These are phyloP conservation scores for Peronosclerospora sorghi DNA, from an alignment of 352 stramenopile genomes.

Conservation along the genomic window DNA sequence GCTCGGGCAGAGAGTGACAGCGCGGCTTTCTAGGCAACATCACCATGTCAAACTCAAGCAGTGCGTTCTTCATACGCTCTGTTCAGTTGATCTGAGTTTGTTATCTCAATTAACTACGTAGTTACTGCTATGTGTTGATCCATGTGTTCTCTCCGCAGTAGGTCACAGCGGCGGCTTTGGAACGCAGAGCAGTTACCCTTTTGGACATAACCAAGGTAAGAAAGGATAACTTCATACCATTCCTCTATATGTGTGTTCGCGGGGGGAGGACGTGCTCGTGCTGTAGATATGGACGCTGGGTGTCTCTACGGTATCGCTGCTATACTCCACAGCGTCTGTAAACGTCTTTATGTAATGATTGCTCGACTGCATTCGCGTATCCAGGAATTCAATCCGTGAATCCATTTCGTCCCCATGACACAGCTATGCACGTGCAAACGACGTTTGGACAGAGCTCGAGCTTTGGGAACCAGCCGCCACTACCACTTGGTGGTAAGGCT, in stretches of 20 bases:
- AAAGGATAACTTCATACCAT: conserved; percentile 1
- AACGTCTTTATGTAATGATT: conserved; percentile 21
- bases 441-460: conserved; percentile 29
- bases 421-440: conserved; percentile 6
- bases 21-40: neutral
- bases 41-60: conserved; percentile 28
- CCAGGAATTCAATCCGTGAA: conserved; percentile 19
- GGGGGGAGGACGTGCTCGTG: conserved; percentile 1
- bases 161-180: conserved; percentile 14
- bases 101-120: neutral
- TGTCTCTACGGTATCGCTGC: neutral
- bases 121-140: conserved; percentile 3
- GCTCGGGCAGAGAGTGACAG: neutral
- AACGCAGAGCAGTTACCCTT: conserved; percentile 20
- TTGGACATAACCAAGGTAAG: conserved; percentile 33
- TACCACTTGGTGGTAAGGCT: conserved; percentile 16
- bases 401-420: conserved; percentile 19
- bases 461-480: conserved; percentile 14
- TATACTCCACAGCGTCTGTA: conserved; percentile 4
- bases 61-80: conserved; percentile 12
- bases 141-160: conserved; percentile 1
- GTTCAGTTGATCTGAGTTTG: neutral
- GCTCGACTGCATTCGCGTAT: conserved; percentile 17
- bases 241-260: conserved; percentile 2
- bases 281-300: conserved; percentile 1